Evolutionary conservation across 2,329 filamentous ascomycete genomes (phyloP), one percentile per base, ranked within the genome.

Genomic region (Thielaviopsis euricoi): DNA sequence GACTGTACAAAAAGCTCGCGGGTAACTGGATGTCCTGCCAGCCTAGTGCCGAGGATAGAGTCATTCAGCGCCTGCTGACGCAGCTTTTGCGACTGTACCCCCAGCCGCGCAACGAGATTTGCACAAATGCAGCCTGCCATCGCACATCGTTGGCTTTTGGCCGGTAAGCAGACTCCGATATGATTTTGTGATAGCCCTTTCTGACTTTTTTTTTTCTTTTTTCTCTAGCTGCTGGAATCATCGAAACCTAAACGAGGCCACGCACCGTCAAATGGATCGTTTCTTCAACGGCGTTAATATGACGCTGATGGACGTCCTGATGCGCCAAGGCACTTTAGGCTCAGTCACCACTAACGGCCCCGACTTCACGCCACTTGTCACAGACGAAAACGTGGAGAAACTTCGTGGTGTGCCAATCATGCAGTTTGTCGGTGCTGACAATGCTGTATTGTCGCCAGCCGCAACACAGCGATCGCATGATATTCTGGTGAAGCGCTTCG

Each of bases 261-360:
- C 82, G 1, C 82, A 85, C 67, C 69, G 74, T 0, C 76, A 82
- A 64, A 76, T 83, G 52, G 75, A 80, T 65, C 73, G 76, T 33
- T 80, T 83, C 68, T 78, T 85, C 58, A 78, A 78, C 63, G 82
- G 82, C 57, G 76, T 81, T 56, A 80, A 78, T 66, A 83, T 83
- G 78, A 74, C 71, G 1, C 68, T 78, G 60, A 71, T 83, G 54
- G 66, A 73, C 40, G 70, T 81, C 59, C 73, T 85, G 12, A 81
- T 82, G 73, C 69, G 69, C 40, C 76, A 79, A 70, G 81, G 81
- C 6, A 65, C 63, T 60, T 66, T 71, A 6, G 79, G 77, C 19
- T 67, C 72, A 60, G 76, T 77, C 23, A 79, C 78, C 64, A 68
- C 68, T 57, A 82, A 82, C 64, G 73, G 63, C 0, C 77, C 77